A percentile compares a stretch with the other conserved stretches of the same genome.
These are phyloP conservation scores for Phytopythium chamaehyphon DNA, from an alignment of 352 stramenopile species.

Conservation along the genomic window DNA sequence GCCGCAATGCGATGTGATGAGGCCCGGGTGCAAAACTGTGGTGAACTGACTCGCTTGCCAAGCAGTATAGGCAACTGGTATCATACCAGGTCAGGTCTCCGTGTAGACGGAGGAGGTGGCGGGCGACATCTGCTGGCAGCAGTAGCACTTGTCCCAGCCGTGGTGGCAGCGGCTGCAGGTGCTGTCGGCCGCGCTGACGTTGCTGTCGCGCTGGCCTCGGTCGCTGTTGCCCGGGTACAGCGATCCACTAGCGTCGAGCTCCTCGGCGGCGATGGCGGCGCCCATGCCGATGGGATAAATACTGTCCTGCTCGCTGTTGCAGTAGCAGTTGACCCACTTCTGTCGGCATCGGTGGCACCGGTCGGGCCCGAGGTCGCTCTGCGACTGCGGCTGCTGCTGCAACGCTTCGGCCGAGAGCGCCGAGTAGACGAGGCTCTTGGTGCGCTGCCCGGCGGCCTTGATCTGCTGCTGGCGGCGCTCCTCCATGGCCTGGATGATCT, in stretches of 20 bases:
- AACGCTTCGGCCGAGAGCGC: conserved; percentile 28
- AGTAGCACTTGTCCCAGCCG: conserved; percentile 74
- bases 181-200: conserved; percentile 42
- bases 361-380: conserved; percentile 53
- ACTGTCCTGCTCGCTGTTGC: conserved; percentile 75
- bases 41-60: no score
- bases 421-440: conserved; percentile 42
- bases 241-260: conserved; percentile 4
- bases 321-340: conserved; percentile 88
- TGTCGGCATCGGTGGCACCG: conserved; percentile 74
- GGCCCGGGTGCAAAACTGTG: no score
- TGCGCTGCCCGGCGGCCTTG: conserved; percentile 51
- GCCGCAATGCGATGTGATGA: not conserved
- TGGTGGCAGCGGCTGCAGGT: conserved; percentile 57
- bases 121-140: conserved; percentile 68
- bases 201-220: conserved; percentile 22
- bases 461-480: conserved; percentile 70
- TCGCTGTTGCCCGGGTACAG: conserved; percentile 1
- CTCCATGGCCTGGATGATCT: conserved; percentile 65
- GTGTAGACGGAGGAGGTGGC: conserved; percentile 61
- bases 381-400: conserved; percentile 21
- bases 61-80: no score
- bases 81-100: conserved; percentile 42
- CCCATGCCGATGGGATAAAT: conserved; percentile 42
- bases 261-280: conserved; percentile 9